phyloP scores from a whole-genome alignment of 768 basidiomycete species.

The Leccinum barrowsii region DNA sequence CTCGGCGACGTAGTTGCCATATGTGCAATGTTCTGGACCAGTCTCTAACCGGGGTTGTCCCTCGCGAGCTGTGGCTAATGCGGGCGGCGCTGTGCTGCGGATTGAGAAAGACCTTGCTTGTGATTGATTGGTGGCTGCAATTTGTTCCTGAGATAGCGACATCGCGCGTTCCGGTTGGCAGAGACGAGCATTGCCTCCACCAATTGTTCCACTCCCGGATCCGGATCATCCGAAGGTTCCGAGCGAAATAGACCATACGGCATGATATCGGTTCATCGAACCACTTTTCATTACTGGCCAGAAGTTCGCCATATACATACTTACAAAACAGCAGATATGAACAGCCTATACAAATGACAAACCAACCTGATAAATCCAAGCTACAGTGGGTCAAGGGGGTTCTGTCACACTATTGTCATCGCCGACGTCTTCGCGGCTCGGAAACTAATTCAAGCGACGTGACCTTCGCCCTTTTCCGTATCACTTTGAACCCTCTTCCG shows the following conservation, averaged over 20 bases:
- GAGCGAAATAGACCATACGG: conserved; percentile 21
- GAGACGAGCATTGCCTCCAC: conserved; percentile 27
- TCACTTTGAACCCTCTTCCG: conserved; percentile 33
- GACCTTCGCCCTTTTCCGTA: conserved; percentile 26
- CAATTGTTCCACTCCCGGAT: conserved; percentile 28
- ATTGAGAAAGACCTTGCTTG: conserved; percentile 9
- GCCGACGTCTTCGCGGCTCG: conserved; percentile 11
- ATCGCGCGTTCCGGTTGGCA: conserved; percentile 18
- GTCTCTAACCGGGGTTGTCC: conserved; percentile 22
- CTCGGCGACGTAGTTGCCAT: conserved; percentile 38
- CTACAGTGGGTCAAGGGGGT: conserved; percentile 25
- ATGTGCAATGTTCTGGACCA: conserved; percentile 33
- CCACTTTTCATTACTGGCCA: conserved; percentile 21
- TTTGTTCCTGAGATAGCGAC: conserved; percentile 25
- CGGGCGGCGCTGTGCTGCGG: conserved; percentile 22
- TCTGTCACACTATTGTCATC: conserved; percentile 7
- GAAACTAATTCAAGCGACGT: conserved; percentile 20
- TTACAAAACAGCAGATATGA: conserved; percentile 14
- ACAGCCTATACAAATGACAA: conserved; percentile 15
- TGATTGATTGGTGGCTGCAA: conserved; percentile 28
- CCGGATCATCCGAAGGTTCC: conserved; percentile 34
- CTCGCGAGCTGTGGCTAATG: conserved; percentile 12
- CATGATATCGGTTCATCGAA: conserved; percentile 23
- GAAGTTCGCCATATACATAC: conserved; percentile 22
- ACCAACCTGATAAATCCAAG: conserved; percentile 3